Conservation (phyloP, 75 land plant species). For the Sequoiadendron giganteum region DNA sequence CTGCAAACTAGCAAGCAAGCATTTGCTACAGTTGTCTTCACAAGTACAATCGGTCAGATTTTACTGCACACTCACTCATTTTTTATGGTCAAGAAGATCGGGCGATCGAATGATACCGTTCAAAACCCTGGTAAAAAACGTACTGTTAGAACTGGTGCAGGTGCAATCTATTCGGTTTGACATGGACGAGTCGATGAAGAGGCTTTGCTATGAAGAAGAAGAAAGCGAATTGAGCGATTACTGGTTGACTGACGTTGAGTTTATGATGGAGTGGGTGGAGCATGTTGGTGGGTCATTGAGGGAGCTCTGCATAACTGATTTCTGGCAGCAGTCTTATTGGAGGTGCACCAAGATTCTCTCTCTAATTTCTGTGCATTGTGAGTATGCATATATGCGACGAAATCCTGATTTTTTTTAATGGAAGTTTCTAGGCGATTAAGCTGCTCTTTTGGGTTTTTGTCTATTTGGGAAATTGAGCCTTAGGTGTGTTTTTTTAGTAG, state of each 20-base stretch:
- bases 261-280: neutral
- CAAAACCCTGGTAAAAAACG: neutral
- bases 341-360: neutral
- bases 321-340: constrained; percentile 9
- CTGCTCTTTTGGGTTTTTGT: no score
- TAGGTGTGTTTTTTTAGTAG: no score
- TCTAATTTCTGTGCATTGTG: neutral
- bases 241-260: neutral
- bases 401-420: no score
- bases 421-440: no score
- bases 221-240: neutral
- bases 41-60: neutral
- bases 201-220: neutral
- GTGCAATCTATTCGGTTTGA: neutral
- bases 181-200: neutral
- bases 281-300: neutral
- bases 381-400: neutral
- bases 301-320: neutral
- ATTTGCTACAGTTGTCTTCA: neutral
- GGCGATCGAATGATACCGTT: neutral
- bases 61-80: neutral
- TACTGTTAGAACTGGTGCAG: neutral
- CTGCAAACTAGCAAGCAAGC: neutral
- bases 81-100: neutral
- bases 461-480: no score